Base-by-base conservation (phyloP, 371 early-diverging fungal genomes). In the Funneliformis caledonium region DNA sequence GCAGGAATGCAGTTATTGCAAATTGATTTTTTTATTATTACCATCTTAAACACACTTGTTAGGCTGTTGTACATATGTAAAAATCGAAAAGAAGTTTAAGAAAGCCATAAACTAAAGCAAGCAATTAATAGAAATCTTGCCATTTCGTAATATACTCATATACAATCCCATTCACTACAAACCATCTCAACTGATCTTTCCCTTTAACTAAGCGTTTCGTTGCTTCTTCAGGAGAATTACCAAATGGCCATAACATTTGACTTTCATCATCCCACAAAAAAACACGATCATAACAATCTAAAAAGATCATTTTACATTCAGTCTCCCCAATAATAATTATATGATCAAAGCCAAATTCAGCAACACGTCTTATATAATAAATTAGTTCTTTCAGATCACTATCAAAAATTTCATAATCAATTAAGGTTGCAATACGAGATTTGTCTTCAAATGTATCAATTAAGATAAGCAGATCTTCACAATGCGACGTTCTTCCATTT, bases 251-350 rank as follows among this genome's bases (percentile, higher is more conserved):
- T 76, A 76, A 76, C 61, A 42, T 14, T 76, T 14, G 19, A 76
- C 19, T 76, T 19, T 60, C 62, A 76, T 76, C 37, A 31, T 76
- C 61, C 43, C 61, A 60, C 31, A 60, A n/a, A 76, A 76, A 76
- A 14, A 76, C 61, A 56, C 9, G 62, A 56, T 43, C 61, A 76
- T 42, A 76, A 76, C 76, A 76, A 37, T 60, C 61, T 76, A 76
- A 19, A 76, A 76, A 76, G 43, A 76, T 76, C 14, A 76, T 19
- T 76, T 42, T 62, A 76, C 59, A 56, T 1, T 76, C 11, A 8
- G 76, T 76, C 76, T 76, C 62, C 6, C 76, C 43, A 19, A 76
- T 76, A 76, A 76, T 76, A 61, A 76, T 76, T 76, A 76, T 61
- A 76, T 76, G 43, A 76, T 76, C 76, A 8, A 76, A 76, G 62